These are phyloP conservation scores for Pseudocercospora fuligena DNA, from an alignment of 2,329 filamentous ascomycete species.

Conservation along the genomic window DNA sequence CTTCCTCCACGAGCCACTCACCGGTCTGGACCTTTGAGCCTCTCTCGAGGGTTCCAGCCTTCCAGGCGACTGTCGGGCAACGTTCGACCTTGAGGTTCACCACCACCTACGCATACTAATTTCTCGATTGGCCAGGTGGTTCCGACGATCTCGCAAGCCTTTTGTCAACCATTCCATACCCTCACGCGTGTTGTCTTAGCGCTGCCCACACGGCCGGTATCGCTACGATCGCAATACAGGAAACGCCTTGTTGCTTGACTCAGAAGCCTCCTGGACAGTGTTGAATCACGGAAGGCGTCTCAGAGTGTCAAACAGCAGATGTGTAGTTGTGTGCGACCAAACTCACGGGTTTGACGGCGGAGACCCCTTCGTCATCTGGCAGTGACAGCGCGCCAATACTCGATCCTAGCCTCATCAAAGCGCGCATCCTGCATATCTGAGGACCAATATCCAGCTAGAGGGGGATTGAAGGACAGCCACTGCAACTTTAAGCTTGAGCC, in stretches of 20 bases:
- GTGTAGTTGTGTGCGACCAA: background rate
- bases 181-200: conserved; percentile 23
- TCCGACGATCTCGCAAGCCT: conserved; percentile 20
- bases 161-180: conserved; percentile 26
- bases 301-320: background rate
- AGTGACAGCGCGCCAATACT: conserved; percentile 4
- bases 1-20: conserved; percentile 1
- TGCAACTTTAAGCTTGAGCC: conserved; percentile 24
- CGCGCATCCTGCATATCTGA: conserved; percentile 7
- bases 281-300: background rate
- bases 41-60: background rate
- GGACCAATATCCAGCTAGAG: conserved; percentile 10
- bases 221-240: background rate
- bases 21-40: background rate
- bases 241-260: background rate
- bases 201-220: conserved; percentile 12
- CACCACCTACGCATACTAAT: background rate
- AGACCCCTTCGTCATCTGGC: conserved; percentile 1
- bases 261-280: background rate
- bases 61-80: background rate
- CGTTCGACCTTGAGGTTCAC: background rate
- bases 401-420: conserved; percentile 4
- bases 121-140: conserved; percentile 12
- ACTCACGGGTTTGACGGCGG: background rate
- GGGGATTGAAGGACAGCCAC: conserved; percentile 17